Conservation (phyloP, 768 basidiomycete species). For the Phylloporus rhodoxanthus region DNA sequence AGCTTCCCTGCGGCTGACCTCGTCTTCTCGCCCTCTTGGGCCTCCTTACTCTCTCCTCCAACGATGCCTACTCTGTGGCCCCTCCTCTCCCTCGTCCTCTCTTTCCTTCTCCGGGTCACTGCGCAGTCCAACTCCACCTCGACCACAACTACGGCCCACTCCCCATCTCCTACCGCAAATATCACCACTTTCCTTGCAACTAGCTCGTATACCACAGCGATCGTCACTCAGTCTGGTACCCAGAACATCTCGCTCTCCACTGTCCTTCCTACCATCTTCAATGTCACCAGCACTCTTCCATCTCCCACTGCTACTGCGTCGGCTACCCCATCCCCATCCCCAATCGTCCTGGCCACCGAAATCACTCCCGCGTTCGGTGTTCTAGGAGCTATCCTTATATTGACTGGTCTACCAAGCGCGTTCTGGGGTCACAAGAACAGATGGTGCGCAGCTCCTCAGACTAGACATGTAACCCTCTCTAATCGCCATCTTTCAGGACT, state of each 20-base stretch:
- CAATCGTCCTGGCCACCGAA: constrained; percentile 48
- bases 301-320: constrained; percentile 44
- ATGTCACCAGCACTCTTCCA: constrained; percentile 55
- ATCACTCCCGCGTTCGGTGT: constrained; percentile 88
- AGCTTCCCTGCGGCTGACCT: constrained; percentile 27
- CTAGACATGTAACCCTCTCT: background rate
- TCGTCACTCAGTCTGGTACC: constrained; percentile 42
- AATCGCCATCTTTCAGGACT: constrained; percentile 49
- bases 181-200: constrained; percentile 54
- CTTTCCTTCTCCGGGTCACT: constrained; percentile 27
- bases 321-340: constrained; percentile 30
- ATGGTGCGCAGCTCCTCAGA: constrained; percentile 50
- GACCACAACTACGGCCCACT: constrained; percentile 5
- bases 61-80: constrained; percentile 8
- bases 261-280: constrained; percentile 53
- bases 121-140: constrained; percentile 32
- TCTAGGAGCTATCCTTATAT: constrained; percentile 78
- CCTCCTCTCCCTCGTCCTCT: constrained; percentile 23
- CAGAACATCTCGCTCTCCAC: constrained; percentile 47
- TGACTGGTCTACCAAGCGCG: constrained; percentile 84
- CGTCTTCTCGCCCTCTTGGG: constrained; percentile 7
- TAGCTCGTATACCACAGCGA: constrained; percentile 45
- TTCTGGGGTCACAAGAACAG: constrained; percentile 94
- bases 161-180: constrained; percentile 18
- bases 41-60: constrained; percentile 2